Percentiles rank a stretch among this genome's conserved stretches.
Conservation (phyloP, 2,329 filamentous ascomycete species). For the Fusarium oxysporum region DNA sequence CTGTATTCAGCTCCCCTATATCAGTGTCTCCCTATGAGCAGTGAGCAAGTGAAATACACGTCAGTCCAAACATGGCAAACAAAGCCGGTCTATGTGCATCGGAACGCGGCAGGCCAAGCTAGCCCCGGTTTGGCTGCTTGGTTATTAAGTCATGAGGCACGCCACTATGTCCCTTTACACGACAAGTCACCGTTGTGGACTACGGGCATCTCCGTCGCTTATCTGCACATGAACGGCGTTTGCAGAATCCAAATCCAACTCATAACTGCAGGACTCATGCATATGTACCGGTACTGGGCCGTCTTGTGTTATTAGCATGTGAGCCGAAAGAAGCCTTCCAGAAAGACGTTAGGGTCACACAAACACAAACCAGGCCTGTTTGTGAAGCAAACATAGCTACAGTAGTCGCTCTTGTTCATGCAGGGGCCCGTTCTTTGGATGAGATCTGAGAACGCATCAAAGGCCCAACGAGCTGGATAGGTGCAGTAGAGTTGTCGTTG, state of each 20-base stretch:
- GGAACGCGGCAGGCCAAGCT: conserved; percentile 17
- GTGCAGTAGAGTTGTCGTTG: neutral
- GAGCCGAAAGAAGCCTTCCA: conserved; percentile 39
- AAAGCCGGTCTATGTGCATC: conserved; percentile 6
- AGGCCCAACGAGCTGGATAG: conserved; percentile 17
- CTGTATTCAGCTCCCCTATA: neutral
- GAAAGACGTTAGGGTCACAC: conserved; percentile 30
- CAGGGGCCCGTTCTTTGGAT: conserved; percentile 18
- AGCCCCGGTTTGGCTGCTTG: conserved; percentile 2
- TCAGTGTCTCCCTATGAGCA: neutral
- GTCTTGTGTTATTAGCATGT: conserved; percentile 7
- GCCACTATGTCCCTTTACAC: conserved; percentile 33
- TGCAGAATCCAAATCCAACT: conserved; percentile 2
- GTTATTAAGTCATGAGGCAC: conserved; percentile 16
- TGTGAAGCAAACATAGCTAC: conserved; percentile 4
- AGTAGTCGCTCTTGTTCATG: conserved; percentile 5
- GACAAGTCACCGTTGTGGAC: conserved; percentile 19
- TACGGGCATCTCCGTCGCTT: conserved; percentile 45
- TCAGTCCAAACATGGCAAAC: conserved; percentile 23
- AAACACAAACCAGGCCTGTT: conserved; percentile 12
- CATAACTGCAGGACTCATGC: conserved; percentile 7
- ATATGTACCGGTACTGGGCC: conserved; percentile 6
- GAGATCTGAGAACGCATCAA: conserved; percentile 20
- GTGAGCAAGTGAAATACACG: neutral
- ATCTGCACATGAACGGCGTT: conserved; percentile 40